Base-by-base conservation (phyloP, 345 rosid species). In the Camelina hispida region DNA sequence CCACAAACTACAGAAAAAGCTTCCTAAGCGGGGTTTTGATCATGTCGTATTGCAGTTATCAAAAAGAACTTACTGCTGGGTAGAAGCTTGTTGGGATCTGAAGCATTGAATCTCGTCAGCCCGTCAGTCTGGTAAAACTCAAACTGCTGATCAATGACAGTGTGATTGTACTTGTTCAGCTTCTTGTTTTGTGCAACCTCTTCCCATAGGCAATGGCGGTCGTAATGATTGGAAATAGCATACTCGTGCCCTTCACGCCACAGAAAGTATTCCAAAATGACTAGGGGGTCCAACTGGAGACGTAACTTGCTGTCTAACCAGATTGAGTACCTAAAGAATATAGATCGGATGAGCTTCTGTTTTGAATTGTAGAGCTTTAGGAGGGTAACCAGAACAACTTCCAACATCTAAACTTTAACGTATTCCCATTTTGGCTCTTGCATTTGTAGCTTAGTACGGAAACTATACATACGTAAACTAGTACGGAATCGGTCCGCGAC, bases 271-370 rank as follows among this genome's bases (percentile, higher is more conserved):
- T 95, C 99, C 78, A 95, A 81, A 66, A 95, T 82, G 57, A 85
- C 85, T 46, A 90, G 66, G 47, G 99, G 99, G 68, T 95, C 99
- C 69, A 84, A 81, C 74, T 90, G 97, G 66, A 95, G 89, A 23
- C 99, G 93, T 54, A 95, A 79, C 79, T 95, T 95, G 90, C 99
- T 95, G 76, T 95, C 99, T 80, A 95, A 81, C 99, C 99, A 92
- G 68, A 95, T 95, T 15, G 99, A 95, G 82, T 95, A 95, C 85
- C 97, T 95, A 86, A 47, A 75, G 6, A 72, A 66, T 23, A 72
- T 40, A 44, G 47, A 66, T 14, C 5, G 28, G 30, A 59, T 72
- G 51, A 72, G 25, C 32, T 59, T 52, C 9, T 76, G 22, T 17
- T 62, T 55, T 62, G 35, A 60, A 23, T 46, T 56, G 40, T 34